phyloP scores from a whole-genome alignment of 805 yeast species.

The Debaryomyces tyrocola region DNA sequence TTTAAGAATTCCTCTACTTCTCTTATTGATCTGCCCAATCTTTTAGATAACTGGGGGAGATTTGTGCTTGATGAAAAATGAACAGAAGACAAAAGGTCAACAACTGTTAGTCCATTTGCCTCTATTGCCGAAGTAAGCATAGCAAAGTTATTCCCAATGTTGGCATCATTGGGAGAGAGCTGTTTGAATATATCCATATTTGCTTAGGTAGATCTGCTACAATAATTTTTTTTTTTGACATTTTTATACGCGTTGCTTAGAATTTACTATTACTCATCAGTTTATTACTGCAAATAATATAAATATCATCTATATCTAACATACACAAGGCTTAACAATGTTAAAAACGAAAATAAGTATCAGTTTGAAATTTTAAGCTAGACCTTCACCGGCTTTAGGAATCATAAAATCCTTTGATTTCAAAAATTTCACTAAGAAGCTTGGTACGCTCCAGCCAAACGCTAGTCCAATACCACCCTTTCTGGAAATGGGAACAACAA shows the following conservation, averaged over 20 bases:
- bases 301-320: too few relatives aligned
- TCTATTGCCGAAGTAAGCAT: conserved; percentile 16
- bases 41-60: conserved; percentile 17
- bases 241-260: too few relatives aligned
- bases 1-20: conserved; percentile 24
- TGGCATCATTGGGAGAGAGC: conserved; percentile 9
- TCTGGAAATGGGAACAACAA: conserved; percentile 32
- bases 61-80: conserved; percentile 10
- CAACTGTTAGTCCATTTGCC: conserved; percentile 24
- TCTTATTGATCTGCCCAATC: conserved; percentile 23
- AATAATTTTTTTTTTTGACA: too few relatives aligned
- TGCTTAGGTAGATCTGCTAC: not conserved
- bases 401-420: conserved; percentile 31
- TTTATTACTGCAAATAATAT: too few relatives aligned
- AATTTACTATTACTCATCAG: too few relatives aligned
- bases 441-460: conserved; percentile 29
- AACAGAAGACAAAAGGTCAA: conserved; percentile 19
- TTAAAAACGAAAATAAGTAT: too few relatives aligned
- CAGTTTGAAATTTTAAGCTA: conserved; percentile 3
- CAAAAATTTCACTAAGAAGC: conserved; percentile 22
- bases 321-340: too few relatives aligned
- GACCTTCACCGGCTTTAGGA: conserved; percentile 18
- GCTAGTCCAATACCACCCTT: conserved; percentile 35
- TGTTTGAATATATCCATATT: conserved; percentile 28
- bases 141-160: conserved; percentile 12